phyloP scores from a whole-genome alignment of 805 yeast species.

The Komagataella ulmi region DNA sequence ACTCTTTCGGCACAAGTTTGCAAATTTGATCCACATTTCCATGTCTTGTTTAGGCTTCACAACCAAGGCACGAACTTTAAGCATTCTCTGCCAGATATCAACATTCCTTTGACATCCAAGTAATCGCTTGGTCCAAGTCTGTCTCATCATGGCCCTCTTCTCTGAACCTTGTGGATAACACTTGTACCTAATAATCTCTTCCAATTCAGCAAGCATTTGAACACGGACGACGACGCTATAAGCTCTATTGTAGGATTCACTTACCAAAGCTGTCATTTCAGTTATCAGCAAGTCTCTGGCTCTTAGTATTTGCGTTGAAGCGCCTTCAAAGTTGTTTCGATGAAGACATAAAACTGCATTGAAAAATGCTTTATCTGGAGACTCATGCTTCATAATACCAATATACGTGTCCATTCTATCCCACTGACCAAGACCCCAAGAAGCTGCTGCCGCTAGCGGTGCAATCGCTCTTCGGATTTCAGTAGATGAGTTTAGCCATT shows the following conservation, averaged over 20 bases:
- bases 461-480: constrained; percentile 79
- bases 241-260: constrained; percentile 93
- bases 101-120: constrained; percentile 94
- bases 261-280: constrained; percentile 86
- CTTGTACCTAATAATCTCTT: constrained; percentile 87
- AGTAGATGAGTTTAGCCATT: constrained; percentile 66
- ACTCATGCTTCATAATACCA: constrained; percentile 76
- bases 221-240: constrained; percentile 94
- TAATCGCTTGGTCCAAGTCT: constrained; percentile 88
- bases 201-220: constrained; percentile 93
- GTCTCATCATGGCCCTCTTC: constrained; percentile 62
- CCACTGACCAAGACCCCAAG: constrained; percentile 98
- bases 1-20: constrained; percentile 88
- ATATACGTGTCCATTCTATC: constrained; percentile 89
- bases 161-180: constrained; percentile 74
- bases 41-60: constrained; percentile 91
- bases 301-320: constrained; percentile 59
- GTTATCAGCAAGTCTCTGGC: constrained; percentile 88
- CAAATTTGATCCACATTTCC: constrained; percentile 98
- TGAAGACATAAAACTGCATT: constrained; percentile 82
- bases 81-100: constrained; percentile 96
- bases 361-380: constrained; percentile 92
- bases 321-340: constrained; percentile 73
- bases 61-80: constrained; percentile 85
- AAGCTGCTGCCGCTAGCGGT: constrained; percentile 96